Conservation (phyloP, 352 stramenopile genomes). For the Peronosclerospora sorghi region DNA sequence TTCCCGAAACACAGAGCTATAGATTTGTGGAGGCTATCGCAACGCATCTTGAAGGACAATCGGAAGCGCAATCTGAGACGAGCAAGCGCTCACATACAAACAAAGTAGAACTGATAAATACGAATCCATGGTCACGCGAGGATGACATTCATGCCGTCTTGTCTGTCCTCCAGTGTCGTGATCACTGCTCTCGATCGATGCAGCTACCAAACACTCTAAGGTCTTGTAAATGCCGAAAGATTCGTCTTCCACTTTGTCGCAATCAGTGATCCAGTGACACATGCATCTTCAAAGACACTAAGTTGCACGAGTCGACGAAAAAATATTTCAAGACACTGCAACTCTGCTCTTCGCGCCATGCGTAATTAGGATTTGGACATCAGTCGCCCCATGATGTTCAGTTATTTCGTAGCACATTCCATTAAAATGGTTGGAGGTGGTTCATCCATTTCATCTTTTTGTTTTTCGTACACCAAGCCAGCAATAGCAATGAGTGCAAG, state of each 20-base stretch:
- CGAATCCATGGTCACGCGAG: conserved; percentile 20
- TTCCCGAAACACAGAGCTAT: conserved; percentile 24
- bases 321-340: conserved; percentile 50
- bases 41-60: conserved; percentile 38
- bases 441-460: conserved; percentile 43
- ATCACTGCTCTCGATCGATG: background rate
- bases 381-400: conserved; percentile 14
- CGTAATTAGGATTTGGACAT: conserved; percentile 14
- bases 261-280: conserved; percentile 39
- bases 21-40: conserved; percentile 28
- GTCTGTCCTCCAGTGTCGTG: background rate
- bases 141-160: conserved; percentile 2
- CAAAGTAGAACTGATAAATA: conserved; percentile 38
- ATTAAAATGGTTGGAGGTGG: conserved; percentile 34
- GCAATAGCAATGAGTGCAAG: conserved; percentile 32
- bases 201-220: conserved; percentile 18
- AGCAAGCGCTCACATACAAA: conserved; percentile 61
- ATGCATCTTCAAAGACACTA: conserved; percentile 42
- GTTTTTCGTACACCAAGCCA: conserved; percentile 41
- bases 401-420: conserved; percentile 27
- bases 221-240: conserved; percentile 47
- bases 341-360: conserved; percentile 23
- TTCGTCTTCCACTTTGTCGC: conserved; percentile 38
- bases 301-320: conserved; percentile 51
- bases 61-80: conserved; percentile 38